phyloP scores from a whole-genome alignment of 116 monocot genomes.

The Trichopus zeylanicus region DNA sequence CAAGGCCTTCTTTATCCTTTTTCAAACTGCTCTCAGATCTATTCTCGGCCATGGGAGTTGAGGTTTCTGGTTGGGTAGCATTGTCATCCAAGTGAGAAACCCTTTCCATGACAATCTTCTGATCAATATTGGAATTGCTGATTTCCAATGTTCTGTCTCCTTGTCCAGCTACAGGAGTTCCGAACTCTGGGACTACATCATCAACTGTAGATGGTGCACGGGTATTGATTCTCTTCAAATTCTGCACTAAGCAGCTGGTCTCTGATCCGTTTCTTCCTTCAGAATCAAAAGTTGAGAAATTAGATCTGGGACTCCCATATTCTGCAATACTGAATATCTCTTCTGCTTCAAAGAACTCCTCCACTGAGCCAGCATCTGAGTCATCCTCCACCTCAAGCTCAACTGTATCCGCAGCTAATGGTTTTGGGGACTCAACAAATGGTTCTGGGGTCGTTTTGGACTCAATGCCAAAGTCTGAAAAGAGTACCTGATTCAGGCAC shows the following conservation, averaged over 20 bases:
- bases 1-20: constrained; percentile 7
- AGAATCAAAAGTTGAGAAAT: constrained; percentile 2
- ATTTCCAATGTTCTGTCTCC: constrained; percentile 4
- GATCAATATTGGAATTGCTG: constrained; percentile 8
- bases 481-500: constrained; percentile 45
- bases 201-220: background rate
- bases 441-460: constrained; percentile 20
- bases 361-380: constrained; percentile 19
- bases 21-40: constrained; percentile 13
- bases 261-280: constrained; percentile 15
- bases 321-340: constrained; percentile 47
- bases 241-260: constrained; percentile 4
- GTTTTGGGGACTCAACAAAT: no score
- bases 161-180: constrained; percentile 7
- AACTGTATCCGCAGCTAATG: constrained; percentile 16
- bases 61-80: background rate
- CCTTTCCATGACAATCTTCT: constrained; percentile 1
- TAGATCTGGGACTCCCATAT: constrained; percentile 11
- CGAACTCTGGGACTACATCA: background rate
- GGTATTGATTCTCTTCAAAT: constrained; percentile 5
- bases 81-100: background rate
- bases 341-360: constrained; percentile 70
- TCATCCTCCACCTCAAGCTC: constrained; percentile 18
- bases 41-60: constrained; percentile 6
- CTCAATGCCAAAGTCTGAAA: constrained; percentile 37